Evolutionary conservation across 768 basidiomycete species (phyloP), one percentile per base, ranked within the genome.

Genomic region (Boletus vermiculosoides): DNA sequence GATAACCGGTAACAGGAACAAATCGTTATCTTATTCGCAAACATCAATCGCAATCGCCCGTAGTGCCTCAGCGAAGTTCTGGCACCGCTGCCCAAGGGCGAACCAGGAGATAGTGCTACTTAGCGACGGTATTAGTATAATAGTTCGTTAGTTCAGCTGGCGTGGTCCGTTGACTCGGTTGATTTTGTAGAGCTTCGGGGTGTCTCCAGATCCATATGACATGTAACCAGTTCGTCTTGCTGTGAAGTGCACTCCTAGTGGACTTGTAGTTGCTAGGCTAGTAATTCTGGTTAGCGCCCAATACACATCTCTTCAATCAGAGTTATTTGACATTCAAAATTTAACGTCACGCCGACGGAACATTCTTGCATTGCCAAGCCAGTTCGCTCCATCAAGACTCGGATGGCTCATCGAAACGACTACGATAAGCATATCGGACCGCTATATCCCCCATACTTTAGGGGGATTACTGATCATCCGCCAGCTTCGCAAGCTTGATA

Each of bases 401-500:
- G 23, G 33, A 23, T 45, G 16, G 15, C 34, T 15, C 7, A 33
- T n/a, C 30, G 28, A 15, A 30, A 46, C 4, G 15, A 16, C 25
- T 8, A 28, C 12, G 34, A 25, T 50, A n/a, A n/a, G 20, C 8
- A 16, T 25, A 25, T 22, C 20, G 30, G 41, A 16, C 28, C 30
- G 11, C 13, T 10, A 31, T 45, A 50, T 15, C 22, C 23, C n/a
- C 25, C 31, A 16, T 20, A 8, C 13, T n/a, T 31, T 15, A 18
- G 25, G 46, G 15, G 40, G 6, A 59, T 46, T 28, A 46, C 22
- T 44, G 51, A 46, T 39, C 33, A 41, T 41, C 50, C 50, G 60
- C 49, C 11, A 22, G 12, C 45, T 18, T 48, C 50, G 40, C 34
- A 18, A 30, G 16, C 10, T 59, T 16, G 22, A 52, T 60, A 37